Evolutionary conservation across 768 basidiomycete genomes (phyloP), one percentile per base, ranked within the genome.

Genomic region (Boletus insuetus): DNA sequence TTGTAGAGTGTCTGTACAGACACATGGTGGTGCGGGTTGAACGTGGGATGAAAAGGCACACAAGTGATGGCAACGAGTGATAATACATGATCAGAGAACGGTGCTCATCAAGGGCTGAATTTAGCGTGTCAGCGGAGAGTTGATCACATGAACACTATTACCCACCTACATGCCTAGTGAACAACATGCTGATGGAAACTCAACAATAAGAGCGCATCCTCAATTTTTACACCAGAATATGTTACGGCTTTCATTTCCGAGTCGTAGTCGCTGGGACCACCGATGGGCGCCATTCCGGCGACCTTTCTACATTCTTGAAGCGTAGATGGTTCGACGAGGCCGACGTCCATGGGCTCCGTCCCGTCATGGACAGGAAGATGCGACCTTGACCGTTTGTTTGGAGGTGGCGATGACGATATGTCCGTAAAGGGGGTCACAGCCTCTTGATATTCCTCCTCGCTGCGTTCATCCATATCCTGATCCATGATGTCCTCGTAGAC

Each of bases 391-490:
- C 64, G 67, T 46, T 72, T 73, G 32, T 65, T 65, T 1, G 75
- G 64, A 43, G 71, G 71, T 22, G 75, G 72, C 3, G 73, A 69
- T 10, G 75, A 74, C 26, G 77, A 76, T 32, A 77, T 73, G 39
- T 79, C 80, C 17, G 86, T 84, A 4, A 83, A 82, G 14, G 88
- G 88, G 0, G 87, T 89, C 24, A 89, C 83, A 12, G 84, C 85
- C 65, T 90, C 87, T 54, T 86, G 83, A 58, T 78, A 82, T 51
- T 89, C 86, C 48, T 90, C 88, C 47, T 87, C 85, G 65, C 85
- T 88, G 40, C 70, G 70, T 6, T 73, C 70, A 37, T 71, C 70
- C 66, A 80, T 76, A 60, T 86, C 84, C 47, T 79, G 77, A 45
- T 75, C 77, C 58, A 80, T 74, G 49, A 74, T 68, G 19, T 73